These are phyloP conservation scores for Ascochyta viciae-villosae DNA, from an alignment of 2,329 filamentous ascomycete genomes.

Conservation along the genomic window DNA sequence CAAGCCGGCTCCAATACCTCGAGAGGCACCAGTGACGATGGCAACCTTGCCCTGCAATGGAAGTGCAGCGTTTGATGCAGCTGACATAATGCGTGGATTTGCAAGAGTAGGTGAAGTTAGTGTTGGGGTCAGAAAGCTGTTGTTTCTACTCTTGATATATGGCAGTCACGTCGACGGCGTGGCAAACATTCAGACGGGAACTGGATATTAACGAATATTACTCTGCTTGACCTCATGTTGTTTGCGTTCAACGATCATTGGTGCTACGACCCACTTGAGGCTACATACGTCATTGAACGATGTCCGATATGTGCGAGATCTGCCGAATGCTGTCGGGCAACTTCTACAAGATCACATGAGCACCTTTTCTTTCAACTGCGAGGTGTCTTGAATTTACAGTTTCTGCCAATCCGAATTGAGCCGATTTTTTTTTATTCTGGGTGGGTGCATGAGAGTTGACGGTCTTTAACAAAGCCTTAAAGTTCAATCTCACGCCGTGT, in stretches of 20 bases:
- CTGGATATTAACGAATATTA: neutral
- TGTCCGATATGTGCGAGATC: neutral
- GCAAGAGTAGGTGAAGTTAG: neutral
- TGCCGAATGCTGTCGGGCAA: conserved; percentile 1
- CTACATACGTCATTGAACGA: conserved; percentile 2
- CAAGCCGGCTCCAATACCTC: conserved; percentile 59
- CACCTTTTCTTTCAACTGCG: neutral
- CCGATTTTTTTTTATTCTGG: too few species aligned
- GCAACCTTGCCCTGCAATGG: conserved; percentile 49
- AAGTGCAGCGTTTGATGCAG: conserved; percentile 6
- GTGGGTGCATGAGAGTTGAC: too few species aligned
- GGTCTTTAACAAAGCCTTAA: too few species aligned
- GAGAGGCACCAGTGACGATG: conserved; percentile 59
- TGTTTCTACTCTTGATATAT: neutral
- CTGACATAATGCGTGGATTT: conserved; percentile 21
- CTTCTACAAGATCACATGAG: neutral
- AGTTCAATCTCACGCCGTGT: too few species aligned
- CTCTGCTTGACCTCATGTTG: neutral
- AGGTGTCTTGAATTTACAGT: too few species aligned
- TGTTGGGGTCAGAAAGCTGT: neutral
- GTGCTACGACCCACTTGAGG: neutral
- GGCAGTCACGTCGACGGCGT: neutral
- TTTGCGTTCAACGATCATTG: neutral
- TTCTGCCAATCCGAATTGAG: too few species aligned
- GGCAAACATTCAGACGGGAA: neutral